Evolutionary conservation across 2,329 filamentous ascomycete species (phyloP).

Genomic region (Penicillium sp.): DNA sequence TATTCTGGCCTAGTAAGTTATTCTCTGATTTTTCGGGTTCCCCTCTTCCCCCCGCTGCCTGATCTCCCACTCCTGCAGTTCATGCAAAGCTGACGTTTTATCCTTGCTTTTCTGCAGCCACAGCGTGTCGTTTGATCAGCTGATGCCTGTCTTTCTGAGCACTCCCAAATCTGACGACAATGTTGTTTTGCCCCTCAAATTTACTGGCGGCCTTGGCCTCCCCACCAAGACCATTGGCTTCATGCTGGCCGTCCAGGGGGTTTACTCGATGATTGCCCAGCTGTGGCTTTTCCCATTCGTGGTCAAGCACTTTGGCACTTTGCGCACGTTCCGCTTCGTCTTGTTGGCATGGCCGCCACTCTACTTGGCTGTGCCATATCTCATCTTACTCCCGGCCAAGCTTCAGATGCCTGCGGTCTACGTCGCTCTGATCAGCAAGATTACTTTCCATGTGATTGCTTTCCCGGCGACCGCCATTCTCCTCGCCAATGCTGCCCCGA

Average conservation of each 20-base stretch:
- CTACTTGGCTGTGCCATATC: slow-evolving; percentile 82
- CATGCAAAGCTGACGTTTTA: slow-evolving; percentile 38
- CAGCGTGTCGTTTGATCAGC: slow-evolving; percentile 92
- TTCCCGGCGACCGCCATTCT: slow-evolving; percentile 89
- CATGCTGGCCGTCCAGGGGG: slow-evolving; percentile 80
- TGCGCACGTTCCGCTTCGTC: slow-evolving; percentile 75
- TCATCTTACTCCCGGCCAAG: slow-evolving; percentile 70
- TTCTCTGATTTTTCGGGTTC: not conserved
- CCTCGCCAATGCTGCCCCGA: slow-evolving; percentile 80
- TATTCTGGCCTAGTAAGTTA: slow-evolving; percentile 84
- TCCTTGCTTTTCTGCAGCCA: slow-evolving; percentile 54
- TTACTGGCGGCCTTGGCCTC: slow-evolving; percentile 78
- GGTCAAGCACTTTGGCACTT: slow-evolving; percentile 66
- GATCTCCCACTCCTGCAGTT: not conserved
- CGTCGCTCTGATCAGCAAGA: slow-evolving; percentile 77
- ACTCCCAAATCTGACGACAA: slow-evolving; percentile 51
- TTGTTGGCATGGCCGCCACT: slow-evolving; percentile 78
- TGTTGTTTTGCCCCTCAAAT: slow-evolving; percentile 73
- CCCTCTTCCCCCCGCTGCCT: too few species aligned
- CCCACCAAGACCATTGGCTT: slow-evolving; percentile 78
- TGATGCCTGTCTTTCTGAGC: slow-evolving; percentile 87
- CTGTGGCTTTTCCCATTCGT: slow-evolving; percentile 76
- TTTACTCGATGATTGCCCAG: slow-evolving; percentile 83
- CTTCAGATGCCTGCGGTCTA: slow-evolving; percentile 71
- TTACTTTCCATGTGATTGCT: slow-evolving; percentile 82